Evolutionary conservation across 164 flowering plant species (phyloP), one percentile per base, ranked within the genome.

Genomic region (Hamamelis virginiana): DNA sequence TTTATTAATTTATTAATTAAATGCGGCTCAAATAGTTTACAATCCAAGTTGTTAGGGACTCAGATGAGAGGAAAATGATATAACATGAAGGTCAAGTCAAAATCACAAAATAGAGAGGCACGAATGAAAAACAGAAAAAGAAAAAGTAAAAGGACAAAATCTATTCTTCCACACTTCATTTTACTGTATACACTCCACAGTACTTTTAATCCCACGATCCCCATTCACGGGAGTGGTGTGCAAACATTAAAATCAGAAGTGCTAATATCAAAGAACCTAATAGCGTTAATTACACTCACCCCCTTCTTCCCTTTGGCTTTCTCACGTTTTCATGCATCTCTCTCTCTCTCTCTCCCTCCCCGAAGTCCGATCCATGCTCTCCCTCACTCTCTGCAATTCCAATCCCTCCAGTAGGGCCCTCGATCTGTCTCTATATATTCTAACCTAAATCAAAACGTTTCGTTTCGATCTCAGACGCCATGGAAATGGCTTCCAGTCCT

Each of bases 401-500:
- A 53, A 51, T 11, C 16, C 16, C 16, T 15, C 55, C n/a, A 51
- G 9, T 8, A 55, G 12, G 8, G 21, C 59, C 5, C 1, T 55
- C 26, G 26, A 23, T 21, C 59, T 11, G 23, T 21, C 45, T 21
- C 19, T 57, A 9, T 69, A 21, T 26, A 19, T 28, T 50, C 18
- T 13, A 21, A 1, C 41, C 52, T n/a, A 22, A 46, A 13, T 51
- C 33, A 1, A 18, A n/a, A 33, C 41, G 59, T 43, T 16, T 18
- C 19, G 23, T 47, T 26, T 48, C 3, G 47, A 52, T 51, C 70
- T 64, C 64, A n/a, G 1, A 19, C 25, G 60, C 72, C 72, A 78
- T 84, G 84, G 91, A 84, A 75, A 89, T 87, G 83, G 86, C 91
- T 27, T 83, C 89, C 3, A 82, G 73, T 71, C 94, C 94, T 8